These are phyloP conservation scores for Phytophthora rubi DNA, from an alignment of 352 stramenopile species.

Conservation along the genomic window DNA sequence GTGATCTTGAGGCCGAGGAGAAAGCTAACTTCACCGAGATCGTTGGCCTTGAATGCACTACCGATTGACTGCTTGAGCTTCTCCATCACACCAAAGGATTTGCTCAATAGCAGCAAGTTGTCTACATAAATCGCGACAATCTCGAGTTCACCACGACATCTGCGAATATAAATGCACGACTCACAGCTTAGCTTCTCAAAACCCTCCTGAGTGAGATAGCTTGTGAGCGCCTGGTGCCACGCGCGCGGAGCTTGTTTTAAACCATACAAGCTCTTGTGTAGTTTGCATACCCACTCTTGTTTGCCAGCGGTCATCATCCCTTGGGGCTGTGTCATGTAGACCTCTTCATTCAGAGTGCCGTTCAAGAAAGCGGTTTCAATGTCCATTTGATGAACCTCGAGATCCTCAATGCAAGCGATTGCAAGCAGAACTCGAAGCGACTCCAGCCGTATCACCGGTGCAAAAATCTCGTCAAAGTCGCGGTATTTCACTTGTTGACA, in stretches of 20 bases:
- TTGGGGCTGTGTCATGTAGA: constrained; percentile 31
- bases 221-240: constrained; percentile 1
- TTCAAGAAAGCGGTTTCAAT: constrained; percentile 35
- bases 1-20: constrained; percentile 15
- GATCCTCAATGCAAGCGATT: constrained; percentile 13
- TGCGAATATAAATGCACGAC: constrained; percentile 13
- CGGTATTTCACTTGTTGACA: background rate
- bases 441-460: constrained; percentile 3
- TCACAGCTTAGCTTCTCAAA: constrained; percentile 17
- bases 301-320: constrained; percentile 11
- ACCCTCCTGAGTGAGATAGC: background rate
- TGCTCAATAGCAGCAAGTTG: constrained; percentile 16
- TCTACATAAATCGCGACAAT: constrained; percentile 27
- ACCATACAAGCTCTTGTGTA: constrained; percentile 26
- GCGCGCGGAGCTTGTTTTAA: constrained; percentile 15
- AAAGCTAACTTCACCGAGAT: constrained; percentile 13
- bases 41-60: constrained; percentile 13
- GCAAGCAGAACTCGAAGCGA: constrained; percentile 7
- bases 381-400: constrained; percentile 34
- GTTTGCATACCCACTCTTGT: constrained; percentile 19
- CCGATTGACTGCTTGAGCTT: constrained; percentile 2
- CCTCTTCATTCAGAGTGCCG: constrained; percentile 21
- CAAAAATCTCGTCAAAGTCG: constrained; percentile 5
- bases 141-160: background rate
- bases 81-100: background rate